Evolutionary conservation across 1,284 basidiomycete species (phyloP), one percentile per base, ranked within the genome.

Genomic region (Puccinia sorghi): DNA sequence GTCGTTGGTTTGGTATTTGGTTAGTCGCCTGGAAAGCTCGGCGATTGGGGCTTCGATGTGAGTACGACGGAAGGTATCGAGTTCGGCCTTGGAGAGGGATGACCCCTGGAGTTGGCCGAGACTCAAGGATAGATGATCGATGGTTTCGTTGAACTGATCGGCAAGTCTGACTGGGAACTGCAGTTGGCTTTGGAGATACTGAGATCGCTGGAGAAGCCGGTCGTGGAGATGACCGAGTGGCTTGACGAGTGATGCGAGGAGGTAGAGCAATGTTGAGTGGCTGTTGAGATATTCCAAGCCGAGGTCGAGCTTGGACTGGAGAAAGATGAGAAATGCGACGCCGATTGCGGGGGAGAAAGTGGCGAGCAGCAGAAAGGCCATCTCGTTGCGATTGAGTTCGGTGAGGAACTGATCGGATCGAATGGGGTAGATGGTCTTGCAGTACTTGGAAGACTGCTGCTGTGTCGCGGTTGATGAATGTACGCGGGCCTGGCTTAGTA

Each of bases 221-320:
- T 67, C 7, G 54, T 66, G 37, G 0, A 76, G n/a, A 66, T 76
- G 73, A 13, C 32, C 63, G 7, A 76, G 17, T 0, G 73, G 61
- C n/a, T 76, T 76, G 43, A 76, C 50, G 27, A 67, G 41, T 20
- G 73, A 76, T 4, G 73, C 41, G 43, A 76, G 54, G 17, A 76
- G 25, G 37, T 37, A 76, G 43, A 76, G 46, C 15, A 76, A 22
- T 11, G 50, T 76, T 1, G 63, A 56, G n/a, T 76, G 64, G 20
- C 61, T 54, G 32, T 76, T 67, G 59, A 76, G 54, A 41, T 76
- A 76, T 9, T 52, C 27, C 5, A 76, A 43, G 20, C 57, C 61
- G 17, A 74, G 37, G 17, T 76, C 27, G 20, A 66, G 41, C 32
- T 57, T 66, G 37, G 73, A 67, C 39, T 76, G 61, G 12, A 76